Base-by-base conservation (phyloP, 176 grass and related monocot genomes). In the Zea mays region DNA sequence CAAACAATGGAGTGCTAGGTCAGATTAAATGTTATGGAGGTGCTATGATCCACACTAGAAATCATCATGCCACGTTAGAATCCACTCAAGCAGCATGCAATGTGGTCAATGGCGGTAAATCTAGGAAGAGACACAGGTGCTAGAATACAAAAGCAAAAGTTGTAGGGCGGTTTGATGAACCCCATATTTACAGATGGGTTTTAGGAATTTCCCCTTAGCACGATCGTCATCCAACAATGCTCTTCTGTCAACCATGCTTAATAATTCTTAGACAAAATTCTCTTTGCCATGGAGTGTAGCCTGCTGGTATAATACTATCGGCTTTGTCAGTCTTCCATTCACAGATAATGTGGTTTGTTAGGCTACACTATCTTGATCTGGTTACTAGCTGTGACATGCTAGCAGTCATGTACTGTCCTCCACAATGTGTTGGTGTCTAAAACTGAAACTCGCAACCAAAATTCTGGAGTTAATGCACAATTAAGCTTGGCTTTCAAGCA, bases 321-420 rank as follows among this genome's bases (percentile, higher is more conserved):
- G 41, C 54, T 67, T 48, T 67, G 39, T n/a, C 61, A 83, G 33
- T 67, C 27, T 27, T 63, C 81, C 27, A 75, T 21, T 38, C 62
- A 83, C 17, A 41, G 20, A 16, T 37, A 75, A 15, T 60, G 52
- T 40, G 8, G 50, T 11, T 54, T 65, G 44, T 37, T 43, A 73
- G 36, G n/a, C 41, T 69, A 3, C 34, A 5, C 72, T 75, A 45
- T 20, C 4, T 42, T 46, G 50, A 19, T 8, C 45, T 36, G 7
- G 16, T 58, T 41, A 44, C 12, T 47, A 49, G 72, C 64, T 76
- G 41, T 17, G 15, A 21, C 67, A 44, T 48, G 17, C 67, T 75
- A 34, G 5, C 63, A 40, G 11, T 71, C 20, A 17, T 76, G 44
- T 21, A 35, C 57, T 64, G 51, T 62, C 34, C 11, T 16, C 38